Percentiles rank a stretch among this genome's conserved stretches.
These are phyloP conservation scores for Cytospora paraplurivora DNA, from an alignment of 2,329 filamentous ascomycete species.

Conservation along the genomic window DNA sequence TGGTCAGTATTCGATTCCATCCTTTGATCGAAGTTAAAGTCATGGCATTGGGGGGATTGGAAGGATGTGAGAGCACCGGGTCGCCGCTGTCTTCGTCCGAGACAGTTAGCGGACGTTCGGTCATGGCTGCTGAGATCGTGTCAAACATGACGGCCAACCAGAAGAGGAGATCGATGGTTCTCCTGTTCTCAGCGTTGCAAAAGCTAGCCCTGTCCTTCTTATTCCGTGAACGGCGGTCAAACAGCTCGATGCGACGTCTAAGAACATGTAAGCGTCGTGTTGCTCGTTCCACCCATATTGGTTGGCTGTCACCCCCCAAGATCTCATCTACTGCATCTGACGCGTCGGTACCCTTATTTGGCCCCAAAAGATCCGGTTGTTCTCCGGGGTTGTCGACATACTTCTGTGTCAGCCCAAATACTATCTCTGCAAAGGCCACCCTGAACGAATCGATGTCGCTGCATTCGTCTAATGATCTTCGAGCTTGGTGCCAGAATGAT, in stretches of 20 bases:
- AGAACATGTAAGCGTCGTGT: conserved; percentile 23
- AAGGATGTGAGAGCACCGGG: conserved; percentile 8
- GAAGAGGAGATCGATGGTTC: conserved; percentile 56
- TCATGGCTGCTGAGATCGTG: conserved; percentile 45
- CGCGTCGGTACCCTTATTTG: conserved; percentile 7
- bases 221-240: conserved; percentile 9
- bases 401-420: conserved; percentile 43
- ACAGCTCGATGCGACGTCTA: conserved; percentile 20
- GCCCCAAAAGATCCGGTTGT: conserved; percentile 13
- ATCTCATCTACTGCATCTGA: conserved; percentile 24
- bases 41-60: neutral
- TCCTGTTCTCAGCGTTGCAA: conserved; percentile 34
- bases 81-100: conserved; percentile 42
- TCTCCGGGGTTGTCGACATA: conserved; percentile 2
- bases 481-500: conserved; percentile 44
- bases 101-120: conserved; percentile 42
- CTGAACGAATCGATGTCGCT: conserved; percentile 42
- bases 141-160: conserved; percentile 46
- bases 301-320: conserved; percentile 22
- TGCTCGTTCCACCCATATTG: conserved; percentile 25
- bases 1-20: conserved; percentile 25
- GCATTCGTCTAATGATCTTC: conserved; percentile 40
- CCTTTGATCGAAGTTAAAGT: conserved; percentile 3
- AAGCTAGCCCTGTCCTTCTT: conserved; percentile 2
- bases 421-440: conserved; percentile 42